Base-by-base conservation (phyloP, 257 asterid genomes). In the Solanum chilense region DNA sequence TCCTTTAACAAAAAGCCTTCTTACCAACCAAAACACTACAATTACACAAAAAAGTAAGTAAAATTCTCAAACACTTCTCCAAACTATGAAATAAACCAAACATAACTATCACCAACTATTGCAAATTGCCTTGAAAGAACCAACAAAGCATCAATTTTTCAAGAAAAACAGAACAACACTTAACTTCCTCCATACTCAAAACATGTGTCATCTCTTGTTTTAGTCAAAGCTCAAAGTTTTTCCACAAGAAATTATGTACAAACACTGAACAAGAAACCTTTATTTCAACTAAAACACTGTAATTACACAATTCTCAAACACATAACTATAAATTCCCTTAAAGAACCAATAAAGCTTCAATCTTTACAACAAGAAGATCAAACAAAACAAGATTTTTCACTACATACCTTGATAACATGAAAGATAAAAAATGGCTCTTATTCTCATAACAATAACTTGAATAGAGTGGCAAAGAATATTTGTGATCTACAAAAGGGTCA, bases 401-500 rank as follows among this genome's bases (percentile, higher is more conserved):
- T 25, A 86, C 71, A 86, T 52, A 86, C 88, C 88, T 86, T 76
- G 9, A 27, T 76, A n/a, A 27, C 20, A 35, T 74, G 42, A 85
- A 85, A 44, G 7, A 25, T 11, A 21, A 37, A 37, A 33, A 15
- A 16, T 25, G 23, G 52, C 12, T 66, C 45, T 68, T 44, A 47
- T 29, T 47, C 56, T 33, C 84, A 80, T 29, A 47, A 47, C 39
- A 37, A 37, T 47, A 47, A 47, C 68, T 47, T 47, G 27, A 80
- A 45, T 9, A 58, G 20, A 73, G 88, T 23, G 70, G n/a, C 83
- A 49, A 64, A 45, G 88, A 76, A 91, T 89, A 56, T 49, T 88
- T 49, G 90, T 87, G 88, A 87, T 80, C 86, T 74, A 58, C 15
- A 35, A 33, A 62, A 68, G 66, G 87, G 91, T 91, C 92, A 86